Percentiles rank a stretch among this genome's conserved stretches.
These are phyloP conservation scores for Pichiaceae sp. DNA, from an alignment of 1,139 yeast genomes.

Conservation along the genomic window DNA sequence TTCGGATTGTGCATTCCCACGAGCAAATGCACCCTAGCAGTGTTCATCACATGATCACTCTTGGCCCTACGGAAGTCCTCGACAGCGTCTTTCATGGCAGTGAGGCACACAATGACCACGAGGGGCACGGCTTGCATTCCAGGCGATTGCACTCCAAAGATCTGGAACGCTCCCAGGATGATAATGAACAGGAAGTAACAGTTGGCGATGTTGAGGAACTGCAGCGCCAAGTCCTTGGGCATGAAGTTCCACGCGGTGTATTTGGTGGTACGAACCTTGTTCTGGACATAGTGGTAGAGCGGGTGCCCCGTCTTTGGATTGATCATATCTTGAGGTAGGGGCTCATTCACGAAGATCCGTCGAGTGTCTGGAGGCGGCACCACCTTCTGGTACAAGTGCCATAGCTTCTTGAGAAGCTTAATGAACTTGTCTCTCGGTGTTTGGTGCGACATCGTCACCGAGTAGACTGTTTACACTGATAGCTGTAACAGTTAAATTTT, in stretches of 20 bases:
- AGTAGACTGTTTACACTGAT: no score
- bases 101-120: slow-evolving; percentile 46
- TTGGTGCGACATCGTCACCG: not conserved
- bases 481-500: no score
- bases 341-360: slow-evolving; percentile 20
- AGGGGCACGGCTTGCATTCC: slow-evolving; percentile 50
- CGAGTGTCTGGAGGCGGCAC: slow-evolving; percentile 11
- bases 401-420: not conserved
- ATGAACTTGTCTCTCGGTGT: not conserved
- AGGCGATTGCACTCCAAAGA: slow-evolving; percentile 53
- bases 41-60: slow-evolving; percentile 47
- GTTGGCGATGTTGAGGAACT: slow-evolving; percentile 50
- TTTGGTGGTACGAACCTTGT: slow-evolving; percentile 53
- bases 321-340: slow-evolving; percentile 20
- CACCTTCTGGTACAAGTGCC: not conserved
- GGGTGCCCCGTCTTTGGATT: slow-evolving; percentile 20
- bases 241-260: slow-evolving; percentile 48
- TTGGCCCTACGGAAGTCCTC: slow-evolving; percentile 49
- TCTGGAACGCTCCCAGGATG: slow-evolving; percentile 42
- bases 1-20: slow-evolving; percentile 33
- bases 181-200: slow-evolving; percentile 43
- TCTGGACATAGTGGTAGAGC: slow-evolving; percentile 32
- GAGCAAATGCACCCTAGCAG: slow-evolving; percentile 40
- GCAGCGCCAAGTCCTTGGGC: slow-evolving; percentile 44
- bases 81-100: slow-evolving; percentile 49